These are phyloP conservation scores for Lasiosphaeriaceae sp. DNA, from an alignment of 495 filamentous ascomycete species.

Conservation along the genomic window DNA sequence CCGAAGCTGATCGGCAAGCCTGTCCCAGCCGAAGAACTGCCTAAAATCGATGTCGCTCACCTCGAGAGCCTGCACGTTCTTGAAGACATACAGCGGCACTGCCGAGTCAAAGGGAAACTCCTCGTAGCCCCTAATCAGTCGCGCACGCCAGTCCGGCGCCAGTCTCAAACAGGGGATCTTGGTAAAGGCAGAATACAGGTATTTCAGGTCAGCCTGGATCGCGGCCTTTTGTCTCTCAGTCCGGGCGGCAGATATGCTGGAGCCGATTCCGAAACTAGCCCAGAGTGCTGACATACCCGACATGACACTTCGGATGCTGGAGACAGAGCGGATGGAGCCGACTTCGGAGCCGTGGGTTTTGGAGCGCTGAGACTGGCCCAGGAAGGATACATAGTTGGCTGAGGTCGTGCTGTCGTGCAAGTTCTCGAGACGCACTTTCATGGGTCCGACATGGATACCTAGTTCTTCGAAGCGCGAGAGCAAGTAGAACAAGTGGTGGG, in stretches of 20 bases:
- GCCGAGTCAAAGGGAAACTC: slow-evolving; percentile 98
- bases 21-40: slow-evolving; percentile 96
- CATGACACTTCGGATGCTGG: slow-evolving; percentile 96
- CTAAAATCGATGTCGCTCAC: slow-evolving; percentile 93
- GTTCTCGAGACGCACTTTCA: slow-evolving; percentile 94
- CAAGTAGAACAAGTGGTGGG: slow-evolving; percentile 95
- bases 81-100: slow-evolving; percentile 92
- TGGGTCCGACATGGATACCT: slow-evolving; percentile 82
- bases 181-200: slow-evolving; percentile 96
- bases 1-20: slow-evolving; percentile 82
- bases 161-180: slow-evolving; percentile 91
- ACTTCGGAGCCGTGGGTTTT: slow-evolving; percentile 75
- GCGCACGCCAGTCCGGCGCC: slow-evolving; percentile 83
- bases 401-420: slow-evolving; percentile 82
- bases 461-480: slow-evolving; percentile 92
- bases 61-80: slow-evolving; percentile 89
- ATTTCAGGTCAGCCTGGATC: slow-evolving; percentile 80
- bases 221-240: slow-evolving; percentile 84
- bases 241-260: slow-evolving; percentile 69
- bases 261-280: slow-evolving; percentile 78
- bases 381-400: slow-evolving; percentile 93
- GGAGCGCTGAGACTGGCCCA: slow-evolving; percentile 70
- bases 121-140: slow-evolving; percentile 86
- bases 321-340: slow-evolving; percentile 89
- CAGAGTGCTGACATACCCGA: slow-evolving; percentile 89